Base-by-base conservation (phyloP, 108 stramenopile genomes). In the Skeletonema costatum region DNA sequence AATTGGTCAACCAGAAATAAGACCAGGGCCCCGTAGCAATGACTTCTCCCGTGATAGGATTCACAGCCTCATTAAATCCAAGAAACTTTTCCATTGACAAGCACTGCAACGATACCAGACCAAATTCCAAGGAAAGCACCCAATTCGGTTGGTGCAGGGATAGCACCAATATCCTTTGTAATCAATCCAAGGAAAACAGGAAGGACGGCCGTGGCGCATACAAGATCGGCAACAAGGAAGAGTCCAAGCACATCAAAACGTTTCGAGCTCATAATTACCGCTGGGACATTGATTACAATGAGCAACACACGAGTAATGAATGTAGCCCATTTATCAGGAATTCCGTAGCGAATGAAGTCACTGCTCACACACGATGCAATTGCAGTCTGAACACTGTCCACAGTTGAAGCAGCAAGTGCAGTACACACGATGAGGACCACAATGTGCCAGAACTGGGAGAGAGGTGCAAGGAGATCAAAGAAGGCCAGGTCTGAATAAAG, bases 221-320 rank as follows among this genome's bases (percentile, higher is more conserved):
- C 92, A 29, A 93, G 75, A 82, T 93, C 92, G 39, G 92, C 92
- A 10, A 93, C 90, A 56, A 93, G 78, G 75, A 93, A 93, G 14
- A 93, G 81, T 25, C 78, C 73, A 48, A 93, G 72, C 53, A 93
- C 92, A 65, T 91, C 88, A 64, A 81, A 88, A 38, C 85, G 64
- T 11, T 86, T 48, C 33, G 88, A 80, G 58, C 81, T 84, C 87
- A 86, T 65, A 48, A 82, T 78, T 66, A 90, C 61, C 13, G 89
- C 89, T 0, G 88, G 87, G 61, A 89, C 64, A 74, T 93, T 93
- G 77, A 90, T 76, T 38, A 69, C 67, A 30, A 89, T 61, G 25
- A 93, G 66, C 19, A 93, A 46, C 6, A 72, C 50, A 16, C 89
- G 78, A 32, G 88, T 81, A 31, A 80, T 56, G 58, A 64, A 74